Evolutionary conservation across 306 rosid genomes (phyloP), one percentile per base, ranked within the genome.

Genomic region (Citrullus amarus): DNA sequence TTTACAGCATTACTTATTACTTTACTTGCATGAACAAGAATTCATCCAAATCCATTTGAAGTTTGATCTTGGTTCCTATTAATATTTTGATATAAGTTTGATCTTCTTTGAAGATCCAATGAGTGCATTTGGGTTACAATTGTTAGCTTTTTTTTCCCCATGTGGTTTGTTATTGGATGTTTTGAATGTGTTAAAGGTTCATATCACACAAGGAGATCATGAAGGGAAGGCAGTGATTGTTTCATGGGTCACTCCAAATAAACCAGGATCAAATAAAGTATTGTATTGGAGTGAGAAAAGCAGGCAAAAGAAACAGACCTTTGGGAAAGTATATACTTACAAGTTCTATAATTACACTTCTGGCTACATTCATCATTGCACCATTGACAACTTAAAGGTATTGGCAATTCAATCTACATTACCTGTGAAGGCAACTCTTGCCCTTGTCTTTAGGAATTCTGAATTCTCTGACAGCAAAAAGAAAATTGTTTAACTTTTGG

Each of bases 161-260:
- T 34, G 34, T 51, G 14, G 22, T 67, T 63, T 74, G 46, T 75
- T 20, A 80, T 48, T 78, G 82, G 16, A 56, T 80, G 34, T 39
- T 81, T 15, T 78, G 80, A 56, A 67, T 77, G 12, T 25, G 32
- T 25, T 81, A 32, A 77, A 92, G 96, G 97, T 92, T 14, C 96
- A 92, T 78, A 92, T 90, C 75, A 92, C 97, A 48, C 97, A 90
- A 89, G 97, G 97, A 76, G 97, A 90, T 76, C 85, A 61, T n/a
- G 82, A 63, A 68, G 93, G 96, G 78, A 89, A 85, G 75, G 91
- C 87, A 25, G 85, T 92, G 85, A 87, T 90, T 32, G 84, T 92
- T 48, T 90, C 96, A 75, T 92, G 97, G 97, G 75, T 90, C 32
- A 90, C 93, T 39, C 80, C 81, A 61, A 71, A 84, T 66, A 91